Percentiles rank a stretch among this genome's conserved stretches.
Conservation (phyloP, 305 asterid genomes). For the Solanum hybrid region DNA sequence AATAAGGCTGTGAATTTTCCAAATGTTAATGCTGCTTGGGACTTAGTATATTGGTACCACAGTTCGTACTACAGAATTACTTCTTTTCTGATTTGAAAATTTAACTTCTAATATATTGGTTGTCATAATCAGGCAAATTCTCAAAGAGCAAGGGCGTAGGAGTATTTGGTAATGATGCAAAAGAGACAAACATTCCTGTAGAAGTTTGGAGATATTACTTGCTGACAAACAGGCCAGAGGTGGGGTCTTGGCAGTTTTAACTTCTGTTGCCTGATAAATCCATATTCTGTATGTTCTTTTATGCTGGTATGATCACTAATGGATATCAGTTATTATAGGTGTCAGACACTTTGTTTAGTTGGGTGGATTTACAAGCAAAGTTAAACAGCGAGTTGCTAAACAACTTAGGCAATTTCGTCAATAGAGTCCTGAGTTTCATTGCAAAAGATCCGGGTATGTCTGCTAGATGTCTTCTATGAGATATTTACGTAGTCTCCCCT, state of each 20-base stretch:
- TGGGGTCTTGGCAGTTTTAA: conserved; percentile 18
- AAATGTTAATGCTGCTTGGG: not conserved
- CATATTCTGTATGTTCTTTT: not conserved
- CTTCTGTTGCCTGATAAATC: not conserved
- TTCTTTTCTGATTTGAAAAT: not conserved
- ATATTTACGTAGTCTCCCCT: not conserved
- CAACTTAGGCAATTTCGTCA: conserved; percentile 33
- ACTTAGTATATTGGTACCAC: not conserved
- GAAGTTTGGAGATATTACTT: conserved; percentile 97
- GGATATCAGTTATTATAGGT: conserved; percentile 33
- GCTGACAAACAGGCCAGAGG: conserved; percentile 93
- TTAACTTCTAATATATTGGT: not conserved
- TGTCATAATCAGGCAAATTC: conserved; percentile 54
- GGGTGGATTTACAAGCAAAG: conserved; percentile 87
- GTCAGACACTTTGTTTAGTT: conserved; percentile 78
- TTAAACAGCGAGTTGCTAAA: conserved; percentile 63
- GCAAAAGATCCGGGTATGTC: conserved; percentile 70
- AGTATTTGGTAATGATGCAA: conserved; percentile 91
- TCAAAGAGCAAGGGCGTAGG: conserved; percentile 93
- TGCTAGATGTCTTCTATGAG: not conserved
- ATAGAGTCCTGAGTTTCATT: conserved; percentile 73
- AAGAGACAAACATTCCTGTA: conserved; percentile 74
- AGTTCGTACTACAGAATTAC: not conserved
- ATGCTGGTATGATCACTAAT: not conserved
- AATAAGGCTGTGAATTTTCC: not conserved